Base-by-base conservation (phyloP, 441 rosid species). In the Erodium moschatum region DNA sequence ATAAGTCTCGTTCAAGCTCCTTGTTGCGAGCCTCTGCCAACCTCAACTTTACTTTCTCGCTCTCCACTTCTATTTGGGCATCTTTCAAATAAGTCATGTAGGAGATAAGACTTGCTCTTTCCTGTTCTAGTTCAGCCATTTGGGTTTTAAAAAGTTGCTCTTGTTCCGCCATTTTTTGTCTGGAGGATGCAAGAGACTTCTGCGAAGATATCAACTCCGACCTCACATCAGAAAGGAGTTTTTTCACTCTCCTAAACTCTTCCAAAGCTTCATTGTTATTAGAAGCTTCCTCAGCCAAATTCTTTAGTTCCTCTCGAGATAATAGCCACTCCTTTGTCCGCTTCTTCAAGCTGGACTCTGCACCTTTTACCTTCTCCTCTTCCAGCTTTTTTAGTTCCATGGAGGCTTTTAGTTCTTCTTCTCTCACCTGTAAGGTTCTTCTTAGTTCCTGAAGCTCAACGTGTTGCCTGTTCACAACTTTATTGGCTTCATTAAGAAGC, bases 271-370 rank as follows among this genome's bases (percentile, higher is more conserved):
- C 89, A 3, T 81, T 77, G 24, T 74, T 79, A 66, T 79, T 76
- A 6, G 84, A 38, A 13, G 85, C 82, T 70, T 74, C 76, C 42
- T 76, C 82, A 0, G 79, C 77, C 61, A 90, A 69, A 60, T 79
- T 80, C 73, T 81, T 84, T 79, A 90, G 76, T 72, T 84, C 92
- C 67, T 85, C 85, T 71, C 74, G 89, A 0, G 86, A 84, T 44
- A 84, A 62, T 69, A 92, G 76, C 97, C 97, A 92, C 73, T 85
- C 87, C 80, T 67, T 80, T 10, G 95, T 78, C 78, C 74, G 92
- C 67, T 83, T 83, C 82, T 85, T 82, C 83, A 92, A 83, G 66
- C 76, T 87, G 64, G 82, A 76, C 73, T 83, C 85, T 6, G 80
- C 79, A 75, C 35, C 82, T 81, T 80, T 81, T 46, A 86, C 81